Evolutionary conservation across 441 rosid genomes (phyloP), one percentile per base, ranked within the genome.

Genomic region (Daphne laureola): DNA sequence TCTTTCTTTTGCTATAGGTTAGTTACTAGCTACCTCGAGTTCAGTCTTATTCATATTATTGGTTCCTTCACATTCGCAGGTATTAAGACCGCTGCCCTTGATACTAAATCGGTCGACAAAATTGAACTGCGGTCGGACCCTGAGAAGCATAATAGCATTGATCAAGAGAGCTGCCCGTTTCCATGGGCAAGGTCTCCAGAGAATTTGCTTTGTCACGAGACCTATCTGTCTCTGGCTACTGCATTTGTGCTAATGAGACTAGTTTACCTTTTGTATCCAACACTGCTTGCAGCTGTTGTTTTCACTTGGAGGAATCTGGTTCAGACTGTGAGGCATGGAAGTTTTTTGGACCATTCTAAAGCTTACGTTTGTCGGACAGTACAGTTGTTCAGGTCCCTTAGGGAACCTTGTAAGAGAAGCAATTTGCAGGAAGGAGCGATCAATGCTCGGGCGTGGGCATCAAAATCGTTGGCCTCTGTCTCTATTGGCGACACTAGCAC

Each of bases 161-260:
- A 82, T 62, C 83, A 43, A 43, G 98, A 92, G 57, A 89, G 73
- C 74, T 92, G 96, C 59, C 96, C 95, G 0, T 92, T 89, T 69
- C 73, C 90, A 46, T 89, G 96, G 96, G 96, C 94, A 58, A 89
- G 85, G 78, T 89, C 98, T 49, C 96, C 96, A 0, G 96, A 84
- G 78, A 86, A 92, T 53, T 59, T 89, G 73, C 78, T 89, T 50
- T 74, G 69, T 12, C 92, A 92, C 64, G 96, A 86, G 67, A 92
- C 96, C 0, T 92, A 78, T 64, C 66, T 92, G 49, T 77, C 92
- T 31, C 65, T 92, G 52, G 96, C 98, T 8, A 69, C 73, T 13
- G 48, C 75, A 11, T 92, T 89, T 54, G 96, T 92, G 58, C 62
- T 88, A 35, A 13, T 80, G 57, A 76, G 92, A 64, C 62, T 78